Evolutionary conservation across 2,329 filamentous ascomycete species (phyloP).

Genomic region (Fusarium denticulatum): DNA sequence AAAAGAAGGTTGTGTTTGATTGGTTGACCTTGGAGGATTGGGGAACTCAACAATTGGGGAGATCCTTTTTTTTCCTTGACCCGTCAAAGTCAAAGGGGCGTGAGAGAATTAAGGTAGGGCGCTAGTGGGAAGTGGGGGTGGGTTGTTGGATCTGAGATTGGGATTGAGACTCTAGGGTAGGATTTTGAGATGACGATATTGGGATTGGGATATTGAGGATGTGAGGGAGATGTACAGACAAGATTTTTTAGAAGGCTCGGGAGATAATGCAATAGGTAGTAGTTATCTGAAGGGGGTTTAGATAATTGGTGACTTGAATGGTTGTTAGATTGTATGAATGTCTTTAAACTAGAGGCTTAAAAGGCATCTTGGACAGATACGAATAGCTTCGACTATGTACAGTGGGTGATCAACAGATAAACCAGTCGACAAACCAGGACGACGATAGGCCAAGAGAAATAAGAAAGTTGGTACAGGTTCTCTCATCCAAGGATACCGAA

Average conservation of each 20-base stretch:
- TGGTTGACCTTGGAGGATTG: constrained; percentile 34
- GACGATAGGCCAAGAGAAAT: background rate
- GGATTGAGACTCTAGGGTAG: background rate
- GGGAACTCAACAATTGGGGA: constrained; percentile 48
- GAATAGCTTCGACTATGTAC: background rate
- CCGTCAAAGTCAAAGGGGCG: constrained; percentile 2
- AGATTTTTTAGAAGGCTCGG: accelerated
- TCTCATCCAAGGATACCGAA: background rate
- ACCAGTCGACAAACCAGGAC: background rate
- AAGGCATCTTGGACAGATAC: background rate
- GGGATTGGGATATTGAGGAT: background rate
- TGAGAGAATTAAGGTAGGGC: constrained; percentile 34
- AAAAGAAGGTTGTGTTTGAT: constrained; percentile 11
- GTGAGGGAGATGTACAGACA: background rate
- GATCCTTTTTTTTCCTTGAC: constrained; percentile 17
- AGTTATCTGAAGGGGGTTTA: background rate
- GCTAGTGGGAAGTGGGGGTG: constrained; percentile 35
- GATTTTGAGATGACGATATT: too few species aligned
- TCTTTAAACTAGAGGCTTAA: background rate
- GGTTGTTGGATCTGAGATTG: constrained; percentile 14
- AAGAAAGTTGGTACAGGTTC: too few species aligned
- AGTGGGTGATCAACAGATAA: too few species aligned
- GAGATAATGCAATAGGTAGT: too few species aligned
- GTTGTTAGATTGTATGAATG: background rate
- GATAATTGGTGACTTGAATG: background rate